phyloP scores from a whole-genome alignment of 2,329 filamentous ascomycete species.

The Aspergillus alliaceus region DNA sequence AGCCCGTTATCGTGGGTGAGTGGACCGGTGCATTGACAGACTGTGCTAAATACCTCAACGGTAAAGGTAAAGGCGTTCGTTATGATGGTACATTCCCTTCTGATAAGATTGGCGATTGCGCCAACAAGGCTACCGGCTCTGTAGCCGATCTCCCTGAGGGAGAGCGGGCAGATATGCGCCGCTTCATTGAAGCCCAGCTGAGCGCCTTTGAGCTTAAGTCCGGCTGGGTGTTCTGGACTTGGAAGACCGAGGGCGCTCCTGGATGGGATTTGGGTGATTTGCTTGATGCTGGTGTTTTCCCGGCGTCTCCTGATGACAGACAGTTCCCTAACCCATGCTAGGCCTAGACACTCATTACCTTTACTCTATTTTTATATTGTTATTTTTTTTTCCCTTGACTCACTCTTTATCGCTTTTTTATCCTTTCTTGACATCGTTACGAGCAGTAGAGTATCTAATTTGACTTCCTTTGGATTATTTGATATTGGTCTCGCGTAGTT shows the following conservation, averaged over 20 bases:
- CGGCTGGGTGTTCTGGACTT: constrained; percentile 53
- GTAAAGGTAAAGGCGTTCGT: constrained; percentile 59
- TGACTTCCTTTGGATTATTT: not conserved
- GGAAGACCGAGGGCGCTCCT: constrained; percentile 50
- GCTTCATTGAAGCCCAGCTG: constrained; percentile 49
- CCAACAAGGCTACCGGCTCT: constrained; percentile 48
- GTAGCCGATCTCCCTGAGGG: constrained; percentile 45
- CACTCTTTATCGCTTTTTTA: not conserved
- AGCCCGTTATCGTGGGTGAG: constrained; percentile 68
- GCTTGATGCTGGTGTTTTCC: constrained; percentile 48
- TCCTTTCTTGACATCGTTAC: not conserved
- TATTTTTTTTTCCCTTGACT: not conserved
- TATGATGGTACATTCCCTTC: constrained; percentile 56
- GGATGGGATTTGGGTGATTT: constrained; percentile 51
- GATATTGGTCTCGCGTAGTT: not conserved
- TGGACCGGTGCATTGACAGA: constrained; percentile 68
- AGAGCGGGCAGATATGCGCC: constrained; percentile 39
- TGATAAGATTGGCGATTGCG: constrained; percentile 56
- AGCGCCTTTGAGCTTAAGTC: constrained; percentile 44
- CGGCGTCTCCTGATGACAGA: constrained; percentile 40
- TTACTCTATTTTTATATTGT: not conserved
- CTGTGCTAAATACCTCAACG: constrained; percentile 55
- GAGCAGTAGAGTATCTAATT: not conserved
- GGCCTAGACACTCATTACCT: not conserved
- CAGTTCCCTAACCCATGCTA: constrained; percentile 34